Evolutionary conservation across 306 rosid genomes (phyloP).

Genomic region (Trifolium dubium): DNA sequence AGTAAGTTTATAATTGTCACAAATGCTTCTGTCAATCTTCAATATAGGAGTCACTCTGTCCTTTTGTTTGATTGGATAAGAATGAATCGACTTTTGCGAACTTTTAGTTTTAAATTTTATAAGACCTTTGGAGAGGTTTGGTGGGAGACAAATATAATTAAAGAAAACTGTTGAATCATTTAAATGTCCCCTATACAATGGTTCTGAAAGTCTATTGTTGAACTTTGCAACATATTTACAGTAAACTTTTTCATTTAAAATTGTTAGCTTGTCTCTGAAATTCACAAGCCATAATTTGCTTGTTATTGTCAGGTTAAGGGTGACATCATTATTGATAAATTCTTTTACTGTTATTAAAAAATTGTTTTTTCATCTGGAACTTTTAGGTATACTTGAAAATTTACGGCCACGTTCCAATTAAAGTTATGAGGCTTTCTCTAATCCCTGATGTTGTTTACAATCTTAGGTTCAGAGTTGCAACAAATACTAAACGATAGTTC

Average conservation of each 20-base stretch:
- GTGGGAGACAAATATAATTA: slow-evolving; percentile 20
- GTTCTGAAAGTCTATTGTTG: slow-evolving; percentile 28
- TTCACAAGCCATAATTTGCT: slow-evolving; percentile 32
- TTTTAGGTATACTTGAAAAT: slow-evolving; percentile 8
- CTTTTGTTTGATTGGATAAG: slow-evolving; percentile 31
- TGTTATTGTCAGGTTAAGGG: slow-evolving; percentile 21
- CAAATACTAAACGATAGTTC: slow-evolving; percentile 69
- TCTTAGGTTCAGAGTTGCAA: slow-evolving; percentile 65
- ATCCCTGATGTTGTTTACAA: slow-evolving; percentile 40
- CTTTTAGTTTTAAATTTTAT: slow-evolving; percentile 11
- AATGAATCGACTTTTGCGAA: slow-evolving; percentile 26
- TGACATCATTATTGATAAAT: slow-evolving; percentile 10
- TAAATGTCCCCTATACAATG: slow-evolving; percentile 24
- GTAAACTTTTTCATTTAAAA: slow-evolving; percentile 20
- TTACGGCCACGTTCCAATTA: slow-evolving; percentile 15
- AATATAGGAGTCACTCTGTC: slow-evolving; percentile 25
- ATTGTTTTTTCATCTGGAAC: slow-evolving; percentile 8
- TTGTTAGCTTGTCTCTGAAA: slow-evolving; percentile 26
- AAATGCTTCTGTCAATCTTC: slow-evolving; percentile 28
- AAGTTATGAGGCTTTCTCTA: slow-evolving; percentile 24
- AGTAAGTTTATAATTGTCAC: slow-evolving; percentile 57
- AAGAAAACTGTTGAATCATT: slow-evolving; percentile 23
- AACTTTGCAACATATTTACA: slow-evolving; percentile 17
- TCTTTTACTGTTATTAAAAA: not conserved
- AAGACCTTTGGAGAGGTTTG: slow-evolving; percentile 23